Evolutionary conservation across 257 asterid genomes (phyloP), one percentile per base, ranked within the genome.

Genomic region (Voacanga thouarsii): DNA sequence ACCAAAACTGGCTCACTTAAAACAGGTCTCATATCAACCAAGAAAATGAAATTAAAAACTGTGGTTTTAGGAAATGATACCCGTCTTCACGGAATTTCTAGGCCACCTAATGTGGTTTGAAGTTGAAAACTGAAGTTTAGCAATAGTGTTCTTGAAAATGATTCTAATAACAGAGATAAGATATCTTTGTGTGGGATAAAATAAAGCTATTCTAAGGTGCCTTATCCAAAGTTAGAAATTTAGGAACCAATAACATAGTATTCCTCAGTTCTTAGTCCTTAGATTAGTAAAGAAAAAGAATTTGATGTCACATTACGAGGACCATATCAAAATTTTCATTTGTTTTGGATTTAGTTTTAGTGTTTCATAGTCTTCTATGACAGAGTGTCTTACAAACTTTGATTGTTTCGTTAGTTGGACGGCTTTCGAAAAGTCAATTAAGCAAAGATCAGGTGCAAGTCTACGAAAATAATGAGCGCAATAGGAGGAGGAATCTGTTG

Each of bases 391-490:
- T 14, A 53, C 24, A 15, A 7, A 24, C 16, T 28, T 75, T 39
- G 26, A 21, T 43, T 76, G 50, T 61, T 81, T 80, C 21, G 79
- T 50, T 81, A 93, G 98, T 87, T 79, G 96, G 98, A 85, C 88
- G 87, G 87, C 85, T 93, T 75, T 89, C 93, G 75, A 90, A 90
- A 87, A 89, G 88, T 85, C 98, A 88, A 73, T 59, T 91, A 80
- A 89, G 94, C 88, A 84, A 87, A 82, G 92, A 89, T 51, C 93
- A 90, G 72, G 72, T 83, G 82, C 90, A 88, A 84, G 89, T 84
- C 7, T 91, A 91, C 23, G 71, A 83, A 50, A 89, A 84, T 74
- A 97, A 93, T 80, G 94, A 91, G 75, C 88, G 60, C 78, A 91
- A 89, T 89, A 85, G 72, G 85, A 90, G 94, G 75, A 84, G 83